Percentiles rank a stretch among this genome's conserved stretches.
Evolutionary conservation across 148 eudicot genomes (phyloP).

Genomic region (Rhododendron williamsianum): DNA sequence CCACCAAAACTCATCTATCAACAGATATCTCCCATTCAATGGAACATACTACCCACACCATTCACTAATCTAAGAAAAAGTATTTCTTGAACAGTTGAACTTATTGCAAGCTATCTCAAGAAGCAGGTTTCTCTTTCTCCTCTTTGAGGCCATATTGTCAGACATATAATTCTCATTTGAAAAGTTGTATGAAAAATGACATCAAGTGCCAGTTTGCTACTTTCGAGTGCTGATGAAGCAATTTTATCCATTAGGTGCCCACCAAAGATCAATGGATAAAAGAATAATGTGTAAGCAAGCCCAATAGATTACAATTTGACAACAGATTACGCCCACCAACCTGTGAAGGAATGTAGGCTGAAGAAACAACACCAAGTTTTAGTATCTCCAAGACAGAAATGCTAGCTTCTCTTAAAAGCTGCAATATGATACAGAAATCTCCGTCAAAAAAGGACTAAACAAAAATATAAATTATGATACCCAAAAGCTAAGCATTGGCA

Average conservation of each 20-base stretch:
- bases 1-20: not conserved
- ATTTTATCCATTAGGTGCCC: not conserved
- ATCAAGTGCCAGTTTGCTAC: constrained; percentile 1
- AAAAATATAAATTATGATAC: not conserved
- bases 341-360: constrained; percentile 77
- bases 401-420: constrained; percentile 79
- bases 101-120: not conserved
- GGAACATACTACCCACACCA: not conserved
- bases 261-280: constrained; percentile 1
- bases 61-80: not conserved
- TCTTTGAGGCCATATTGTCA: not conserved
- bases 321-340: constrained; percentile 27
- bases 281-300: not conserved
- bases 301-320: not conserved
- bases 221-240: not conserved
- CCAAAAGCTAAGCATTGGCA: not conserved
- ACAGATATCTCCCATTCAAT: not conserved
- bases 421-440: constrained; percentile 18
- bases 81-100: not conserved
- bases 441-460: not conserved
- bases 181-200: not conserved
- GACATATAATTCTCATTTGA: not conserved
- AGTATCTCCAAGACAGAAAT: constrained; percentile 74
- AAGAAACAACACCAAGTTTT: constrained; percentile 73
- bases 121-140: not conserved